phyloP scores from a whole-genome alignment of 768 basidiomycete species.

The Suillus sp. region DNA sequence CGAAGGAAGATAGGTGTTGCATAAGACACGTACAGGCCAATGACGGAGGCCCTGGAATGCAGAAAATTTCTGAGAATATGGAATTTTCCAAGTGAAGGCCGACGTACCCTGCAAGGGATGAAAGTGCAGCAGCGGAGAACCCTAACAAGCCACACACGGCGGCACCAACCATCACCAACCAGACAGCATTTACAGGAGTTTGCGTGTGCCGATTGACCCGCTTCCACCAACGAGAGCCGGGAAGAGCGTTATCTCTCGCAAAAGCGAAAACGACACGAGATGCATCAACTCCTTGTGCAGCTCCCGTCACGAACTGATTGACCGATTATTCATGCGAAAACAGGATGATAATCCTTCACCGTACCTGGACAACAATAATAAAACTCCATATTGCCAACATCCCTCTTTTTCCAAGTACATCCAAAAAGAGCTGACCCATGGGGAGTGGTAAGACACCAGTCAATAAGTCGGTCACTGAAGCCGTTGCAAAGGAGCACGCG shows the following conservation, averaged over 20 bases:
- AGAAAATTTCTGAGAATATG: constrained; percentile 5
- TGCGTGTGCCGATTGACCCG: constrained; percentile 57
- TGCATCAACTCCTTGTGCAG: constrained; percentile 74
- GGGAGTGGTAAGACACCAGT: constrained; percentile 55
- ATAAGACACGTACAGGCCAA: constrained; percentile 69
- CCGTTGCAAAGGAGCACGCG: constrained; percentile 63
- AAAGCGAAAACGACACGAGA: constrained; percentile 78
- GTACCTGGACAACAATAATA: constrained; percentile 63
- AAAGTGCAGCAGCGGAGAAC: constrained; percentile 62
- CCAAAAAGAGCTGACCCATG: constrained; percentile 72
- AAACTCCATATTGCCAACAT: constrained; percentile 75
- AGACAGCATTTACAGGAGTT: constrained; percentile 76
- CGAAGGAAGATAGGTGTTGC: constrained; percentile 69
- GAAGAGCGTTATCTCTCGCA: constrained; percentile 72
- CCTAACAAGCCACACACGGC: constrained; percentile 65
- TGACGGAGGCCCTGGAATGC: constrained; percentile 60
- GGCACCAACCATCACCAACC: constrained; percentile 64
- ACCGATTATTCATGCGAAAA: background rate
- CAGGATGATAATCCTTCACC: constrained; percentile 1
- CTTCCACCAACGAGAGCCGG: constrained; percentile 73
- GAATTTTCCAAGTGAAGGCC: background rate
- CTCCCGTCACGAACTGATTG: constrained; percentile 65
- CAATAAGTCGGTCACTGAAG: constrained; percentile 54
- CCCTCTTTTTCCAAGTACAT: constrained; percentile 64
- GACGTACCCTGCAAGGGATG: constrained; percentile 67